Evolutionary conservation across 2,329 filamentous ascomycete species (phyloP), one percentile per base, ranked within the genome.

Genomic region (Sporothrix luriei): DNA sequence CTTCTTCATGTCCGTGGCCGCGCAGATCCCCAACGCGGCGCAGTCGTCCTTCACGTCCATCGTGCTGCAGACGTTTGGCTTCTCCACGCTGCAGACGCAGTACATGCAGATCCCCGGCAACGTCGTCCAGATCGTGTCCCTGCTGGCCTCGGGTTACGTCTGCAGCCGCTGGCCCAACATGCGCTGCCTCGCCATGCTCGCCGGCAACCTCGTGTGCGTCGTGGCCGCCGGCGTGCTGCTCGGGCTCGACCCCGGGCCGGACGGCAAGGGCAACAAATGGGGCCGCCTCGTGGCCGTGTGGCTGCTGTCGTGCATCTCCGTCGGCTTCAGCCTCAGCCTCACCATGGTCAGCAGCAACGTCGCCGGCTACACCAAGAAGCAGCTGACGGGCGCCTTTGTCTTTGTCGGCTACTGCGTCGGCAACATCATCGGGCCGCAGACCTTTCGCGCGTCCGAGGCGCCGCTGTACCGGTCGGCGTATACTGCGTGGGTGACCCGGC

Each of bases 61-160:
- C 66, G 76, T 79, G 64, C 73, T 79, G 51, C 75, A 77, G 55
- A 76, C 75, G 0, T 76, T 79, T 55, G 78, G 77, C 9, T 76
- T 76, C 64, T 72, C 71, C 21, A 73, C 75, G 0, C 73, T 79
- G n/a, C 73, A 74, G 70, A 75, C 72, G 7, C 72, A 73, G 66
- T 73, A 73, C 71, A 74, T 88, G 11, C 85, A 88, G 71, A 88
- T 89, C 67, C 86, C 86, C 0, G 86, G 85, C 19, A 86, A 85
- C 21, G 85, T 83, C 0, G 81, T 88, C 0, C 84, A 88, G 71
- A 86, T 87, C 73, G 73, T 85, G 0, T 82, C 84, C 0, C 78
- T 87, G 0, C 75, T 88, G 4, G 73, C 78, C 1, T 84, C 84
- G 0, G 84, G 85, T 13, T 81, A 79, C 66, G 77, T 88, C 29